Conservation (phyloP, 495 filamentous ascomycete species). For the Pyrenula massariospora region DNA sequence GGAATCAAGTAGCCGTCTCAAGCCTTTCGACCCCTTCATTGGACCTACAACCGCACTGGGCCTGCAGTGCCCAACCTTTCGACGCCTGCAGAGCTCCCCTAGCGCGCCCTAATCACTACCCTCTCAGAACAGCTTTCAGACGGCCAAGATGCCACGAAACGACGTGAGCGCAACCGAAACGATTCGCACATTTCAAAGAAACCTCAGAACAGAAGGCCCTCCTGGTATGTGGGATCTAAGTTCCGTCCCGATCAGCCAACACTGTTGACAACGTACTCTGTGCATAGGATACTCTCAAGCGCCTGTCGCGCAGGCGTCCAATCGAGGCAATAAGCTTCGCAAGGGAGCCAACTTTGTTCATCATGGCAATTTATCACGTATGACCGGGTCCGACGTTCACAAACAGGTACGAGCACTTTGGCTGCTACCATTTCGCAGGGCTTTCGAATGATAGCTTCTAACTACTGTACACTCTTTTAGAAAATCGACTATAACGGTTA, state of each 20-base stretch:
- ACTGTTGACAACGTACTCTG: too few relatives aligned
- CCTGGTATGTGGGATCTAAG: background rate
- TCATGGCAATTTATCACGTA: conserved; percentile 58
- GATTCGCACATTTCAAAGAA: background rate
- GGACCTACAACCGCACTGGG: too few relatives aligned
- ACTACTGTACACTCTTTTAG: conserved; percentile 27
- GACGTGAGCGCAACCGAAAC: background rate
- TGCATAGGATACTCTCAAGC: conserved; percentile 23
- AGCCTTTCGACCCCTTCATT: too few relatives aligned
- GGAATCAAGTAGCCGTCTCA: background rate
- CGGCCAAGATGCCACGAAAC: background rate
- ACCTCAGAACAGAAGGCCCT: background rate
- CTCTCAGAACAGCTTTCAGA: background rate
- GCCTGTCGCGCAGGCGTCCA: conserved; percentile 64
- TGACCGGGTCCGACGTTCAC: conserved; percentile 65
- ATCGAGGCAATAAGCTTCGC: conserved; percentile 86
- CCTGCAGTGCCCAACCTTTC: background rate
- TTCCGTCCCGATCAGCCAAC: too few relatives aligned
- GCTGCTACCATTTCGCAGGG: background rate
- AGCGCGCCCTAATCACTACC: background rate
- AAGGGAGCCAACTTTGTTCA: conserved; percentile 69
- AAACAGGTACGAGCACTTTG: conserved; percentile 54
- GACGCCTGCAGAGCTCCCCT: background rate
- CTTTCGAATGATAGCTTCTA: conserved; percentile 3
- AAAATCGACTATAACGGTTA: conserved; percentile 76